Evolutionary conservation across 2,329 filamentous ascomycete species (phyloP).

Genomic region (Tolypocladium paradoxum): DNA sequence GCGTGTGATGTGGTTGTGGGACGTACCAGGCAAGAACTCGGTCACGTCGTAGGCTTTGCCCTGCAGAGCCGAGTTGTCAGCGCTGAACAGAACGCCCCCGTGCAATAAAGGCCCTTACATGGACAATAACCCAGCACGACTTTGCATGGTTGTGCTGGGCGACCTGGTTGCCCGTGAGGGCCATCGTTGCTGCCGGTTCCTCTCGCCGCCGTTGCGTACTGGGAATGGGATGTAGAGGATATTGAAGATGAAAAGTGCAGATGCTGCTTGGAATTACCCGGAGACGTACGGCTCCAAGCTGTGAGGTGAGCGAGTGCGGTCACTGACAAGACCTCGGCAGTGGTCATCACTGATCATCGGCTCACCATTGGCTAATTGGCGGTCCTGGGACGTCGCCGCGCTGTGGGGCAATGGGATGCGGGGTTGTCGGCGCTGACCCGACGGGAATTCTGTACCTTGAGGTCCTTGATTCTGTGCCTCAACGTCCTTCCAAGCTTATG

Average conservation of each 20-base stretch:
- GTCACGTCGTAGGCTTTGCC: conserved; percentile 84
- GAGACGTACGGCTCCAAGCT: neutral
- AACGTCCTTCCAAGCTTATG: too few species aligned
- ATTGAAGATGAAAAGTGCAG: too few species aligned
- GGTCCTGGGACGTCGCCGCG: too few species aligned
- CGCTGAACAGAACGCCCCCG: too few species aligned
- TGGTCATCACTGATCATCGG: too few species aligned
- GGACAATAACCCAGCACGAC: conserved; percentile 86
- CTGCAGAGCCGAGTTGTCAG: conserved; percentile 17
- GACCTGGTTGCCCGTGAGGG: conserved; percentile 40
- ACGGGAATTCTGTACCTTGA: too few species aligned
- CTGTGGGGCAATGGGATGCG: neutral
- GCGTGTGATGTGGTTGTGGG: neutral
- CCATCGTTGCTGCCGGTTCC: conserved; percentile 19
- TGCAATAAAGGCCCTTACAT: conserved; percentile 37
- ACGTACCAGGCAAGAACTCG: conserved; percentile 65
- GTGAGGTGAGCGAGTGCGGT: neutral
- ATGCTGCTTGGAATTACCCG: too few species aligned
- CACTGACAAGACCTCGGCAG: too few species aligned
- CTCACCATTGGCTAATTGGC: too few species aligned
- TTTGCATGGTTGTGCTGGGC: conserved; percentile 67
- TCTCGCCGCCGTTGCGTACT: neutral
- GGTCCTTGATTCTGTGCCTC: too few species aligned
- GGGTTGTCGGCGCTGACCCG: too few species aligned
- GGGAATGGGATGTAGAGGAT: too few species aligned